These are phyloP conservation scores for Knufia petricola DNA, from an alignment of 2,329 filamentous ascomycete species.

Conservation along the genomic window DNA sequence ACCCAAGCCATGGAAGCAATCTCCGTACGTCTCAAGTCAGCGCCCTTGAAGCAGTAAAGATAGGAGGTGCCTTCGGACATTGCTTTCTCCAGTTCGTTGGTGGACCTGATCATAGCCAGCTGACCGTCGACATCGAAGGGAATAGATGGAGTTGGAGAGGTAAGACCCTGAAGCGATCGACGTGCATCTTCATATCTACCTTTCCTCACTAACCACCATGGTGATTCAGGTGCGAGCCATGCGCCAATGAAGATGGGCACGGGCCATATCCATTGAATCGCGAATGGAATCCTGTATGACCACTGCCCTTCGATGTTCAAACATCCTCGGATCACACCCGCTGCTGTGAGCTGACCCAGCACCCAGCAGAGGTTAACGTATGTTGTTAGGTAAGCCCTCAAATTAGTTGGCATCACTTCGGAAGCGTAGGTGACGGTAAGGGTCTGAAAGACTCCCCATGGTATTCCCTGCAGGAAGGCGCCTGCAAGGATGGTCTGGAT, in stretches of 20 bases:
- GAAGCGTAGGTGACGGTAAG: constrained; percentile 25
- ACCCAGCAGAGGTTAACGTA: constrained; percentile 36
- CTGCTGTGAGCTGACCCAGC: constrained; percentile 27
- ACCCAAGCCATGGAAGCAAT: constrained; percentile 31
- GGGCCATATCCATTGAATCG: constrained; percentile 44
- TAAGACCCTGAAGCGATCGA: constrained; percentile 26
- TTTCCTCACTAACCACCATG: constrained; percentile 33
- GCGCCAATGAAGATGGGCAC: constrained; percentile 36
- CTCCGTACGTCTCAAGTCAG: constrained; percentile 32
- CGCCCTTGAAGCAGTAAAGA: constrained; percentile 26
- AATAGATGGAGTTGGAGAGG: constrained; percentile 17
- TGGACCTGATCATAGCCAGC: constrained; percentile 32
- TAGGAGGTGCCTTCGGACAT: constrained; percentile 22
- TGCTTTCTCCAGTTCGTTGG: constrained; percentile 27
- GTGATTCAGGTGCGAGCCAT: constrained; percentile 31
- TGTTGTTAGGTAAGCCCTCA: constrained; percentile 26
- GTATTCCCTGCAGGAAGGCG: constrained; percentile 32
- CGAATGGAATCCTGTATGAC: constrained; percentile 31
- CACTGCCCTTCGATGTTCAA: constrained; percentile 26
- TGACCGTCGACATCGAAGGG: constrained; percentile 28
- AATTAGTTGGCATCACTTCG: constrained; percentile 24
- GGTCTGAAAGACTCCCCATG: constrained; percentile 43
- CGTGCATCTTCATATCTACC: constrained; percentile 29
- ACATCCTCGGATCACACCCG: constrained; percentile 28
- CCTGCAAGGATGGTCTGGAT: constrained; percentile 26